Evolutionary conservation across 768 basidiomycete genomes (phyloP).

Genomic region (Mycena floridula): DNA sequence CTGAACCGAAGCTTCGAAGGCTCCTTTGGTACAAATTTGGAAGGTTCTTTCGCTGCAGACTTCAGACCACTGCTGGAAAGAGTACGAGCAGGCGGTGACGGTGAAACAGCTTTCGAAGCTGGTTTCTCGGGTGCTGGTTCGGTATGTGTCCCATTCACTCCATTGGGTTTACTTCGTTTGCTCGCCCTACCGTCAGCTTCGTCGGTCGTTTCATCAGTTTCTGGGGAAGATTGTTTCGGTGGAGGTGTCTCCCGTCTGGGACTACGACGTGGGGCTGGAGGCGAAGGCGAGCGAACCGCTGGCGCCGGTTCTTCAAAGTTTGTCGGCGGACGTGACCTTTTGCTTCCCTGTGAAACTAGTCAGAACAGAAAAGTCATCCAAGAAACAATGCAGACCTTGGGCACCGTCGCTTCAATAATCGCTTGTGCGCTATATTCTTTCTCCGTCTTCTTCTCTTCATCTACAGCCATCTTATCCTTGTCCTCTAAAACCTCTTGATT

Average conservation of each 20-base stretch:
- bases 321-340: slow-evolving; percentile 68
- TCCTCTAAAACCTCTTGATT: not conserved
- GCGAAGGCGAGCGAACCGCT: slow-evolving; percentile 9
- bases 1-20: slow-evolving; percentile 77
- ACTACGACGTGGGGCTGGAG: slow-evolving; percentile 1
- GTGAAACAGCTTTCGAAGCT: not conserved
- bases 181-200: slow-evolving; percentile 22
- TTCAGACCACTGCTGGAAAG: no score
- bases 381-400: slow-evolving; percentile 42
- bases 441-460: slow-evolving; percentile 19
- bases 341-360: slow-evolving; percentile 69
- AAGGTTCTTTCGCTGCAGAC: slow-evolving; percentile 7
- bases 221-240: no score
- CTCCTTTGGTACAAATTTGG: slow-evolving; percentile 49
- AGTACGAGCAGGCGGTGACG: no score
- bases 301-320: slow-evolving; percentile 36
- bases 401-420: slow-evolving; percentile 73
- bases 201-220: slow-evolving; percentile 29
- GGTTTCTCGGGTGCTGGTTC: slow-evolving; percentile 3
- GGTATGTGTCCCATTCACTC: slow-evolving; percentile 4
- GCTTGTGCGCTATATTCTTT: slow-evolving; percentile 49
- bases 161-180: slow-evolving; percentile 34
- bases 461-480: slow-evolving; percentile 18
- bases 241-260: slow-evolving; percentile 2
- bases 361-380: slow-evolving; percentile 1